Evolutionary conservation across 441 rosid genomes (phyloP), one percentile per base, ranked within the genome.

Genomic region (Pelargonium myrrhifolium): DNA sequence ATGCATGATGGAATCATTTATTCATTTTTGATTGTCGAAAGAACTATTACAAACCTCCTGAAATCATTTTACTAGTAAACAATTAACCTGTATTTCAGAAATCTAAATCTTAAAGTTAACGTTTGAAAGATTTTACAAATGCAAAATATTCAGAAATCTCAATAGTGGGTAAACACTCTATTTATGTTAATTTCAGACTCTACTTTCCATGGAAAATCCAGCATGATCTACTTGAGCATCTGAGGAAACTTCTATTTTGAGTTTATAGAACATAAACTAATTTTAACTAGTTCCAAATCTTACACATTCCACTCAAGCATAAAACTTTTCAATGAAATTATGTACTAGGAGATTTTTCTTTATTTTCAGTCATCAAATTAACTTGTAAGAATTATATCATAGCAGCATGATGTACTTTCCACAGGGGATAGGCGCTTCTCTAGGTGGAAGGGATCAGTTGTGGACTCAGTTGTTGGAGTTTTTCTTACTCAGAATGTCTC

Each of bases 401-500:
- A 73, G 53, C 42, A 18, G 37, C 22, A 66, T 60, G 62, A 73
- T 40, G 63, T 61, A 61, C 60, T 79, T 71, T 77, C 78, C 74
- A 74, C 91, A 95, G 99, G 99, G 70, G 98, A 95, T 75, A 86
- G 99, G 69, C 91, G 94, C 69, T 95, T 95, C 87, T 89, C 98
- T 12, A 82, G 79, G 73, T 95, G 99, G 99, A 95, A 95, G 74
- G 99, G 99, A 66, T 95, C 99, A 3, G 96, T 95, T 71, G 97
- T 95, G 67, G 99, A 95, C 79, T 95, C 99, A 0, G 97, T 95
- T 45, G 81, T 92, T n/a, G n/a, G n/a, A n/a, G n/a, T n/a, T n/a
- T n/a, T n/a, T n/a, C n/a, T n/a, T n/a, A n/a, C n/a, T n/a, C 99
- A 95, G 71, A 95, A 95, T 76, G 99, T 95, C 69, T 82, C 99